Evolutionary conservation across 2,329 filamentous ascomycete genomes (phyloP).

Genomic region (Aureobasidium uvarum): DNA sequence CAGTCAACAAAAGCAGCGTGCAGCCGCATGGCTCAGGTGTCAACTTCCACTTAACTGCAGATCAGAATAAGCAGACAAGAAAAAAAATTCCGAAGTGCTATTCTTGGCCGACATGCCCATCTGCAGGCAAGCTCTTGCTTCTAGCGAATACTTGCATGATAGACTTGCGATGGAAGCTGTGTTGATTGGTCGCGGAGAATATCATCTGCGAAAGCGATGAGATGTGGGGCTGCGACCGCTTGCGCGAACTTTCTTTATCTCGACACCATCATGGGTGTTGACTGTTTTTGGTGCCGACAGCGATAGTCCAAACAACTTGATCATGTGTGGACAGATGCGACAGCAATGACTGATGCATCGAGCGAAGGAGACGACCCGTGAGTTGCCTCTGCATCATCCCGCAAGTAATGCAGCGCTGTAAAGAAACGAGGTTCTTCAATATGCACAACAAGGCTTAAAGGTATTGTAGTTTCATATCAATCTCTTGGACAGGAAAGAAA

Average conservation of each 20-base stretch:
- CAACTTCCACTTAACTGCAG: neutral
- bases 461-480: neutral
- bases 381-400: neutral
- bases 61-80: neutral
- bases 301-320: no score
- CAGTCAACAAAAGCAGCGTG: slow-evolving; percentile 1
- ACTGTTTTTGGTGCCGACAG: neutral
- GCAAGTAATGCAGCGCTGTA: neutral
- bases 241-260: neutral
- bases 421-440: neutral
- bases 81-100: slow-evolving; percentile 4
- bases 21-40: neutral
- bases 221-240: neutral
- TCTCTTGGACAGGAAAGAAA: neutral
- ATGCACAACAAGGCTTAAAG: slow-evolving; percentile 7
- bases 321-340: neutral
- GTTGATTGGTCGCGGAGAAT: slow-evolving; percentile 22
- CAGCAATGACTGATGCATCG: neutral
- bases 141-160: slow-evolving; percentile 19
- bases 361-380: neutral
- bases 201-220: slow-evolving; percentile 10
- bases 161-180: neutral
- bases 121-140: neutral
- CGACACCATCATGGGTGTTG: neutral
- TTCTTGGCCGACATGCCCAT: neutral